These are phyloP conservation scores for Macrolepiota dolichaula DNA, from an alignment of 768 basidiomycete species.

Conservation along the genomic window DNA sequence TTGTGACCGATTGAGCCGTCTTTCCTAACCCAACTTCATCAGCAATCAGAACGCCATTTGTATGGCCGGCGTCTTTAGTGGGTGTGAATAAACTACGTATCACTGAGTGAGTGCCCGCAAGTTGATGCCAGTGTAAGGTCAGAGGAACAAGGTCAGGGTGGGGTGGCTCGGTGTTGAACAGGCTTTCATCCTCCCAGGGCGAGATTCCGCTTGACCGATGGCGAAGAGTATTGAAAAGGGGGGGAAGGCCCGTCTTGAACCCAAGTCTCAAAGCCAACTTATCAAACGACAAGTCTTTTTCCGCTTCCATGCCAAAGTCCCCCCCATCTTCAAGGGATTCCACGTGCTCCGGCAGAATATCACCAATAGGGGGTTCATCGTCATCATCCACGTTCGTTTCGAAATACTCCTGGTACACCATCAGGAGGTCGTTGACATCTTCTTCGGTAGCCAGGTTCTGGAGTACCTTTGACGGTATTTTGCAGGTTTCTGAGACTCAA, in stretches of 20 bases:
- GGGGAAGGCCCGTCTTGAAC: background rate
- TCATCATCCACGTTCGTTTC: background rate
- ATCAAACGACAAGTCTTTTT: background rate
- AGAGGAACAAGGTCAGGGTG: background rate
- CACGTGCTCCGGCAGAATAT: background rate
- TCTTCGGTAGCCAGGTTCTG: background rate
- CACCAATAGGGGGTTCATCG: background rate
- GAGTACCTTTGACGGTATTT: background rate
- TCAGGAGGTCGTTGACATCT: background rate
- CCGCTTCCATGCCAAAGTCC: background rate
- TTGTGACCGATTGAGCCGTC: constrained; percentile 18
- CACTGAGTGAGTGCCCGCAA: constrained; percentile 16
- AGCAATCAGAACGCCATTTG: constrained; percentile 15
- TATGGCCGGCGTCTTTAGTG: background rate
- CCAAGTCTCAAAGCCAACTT: background rate
- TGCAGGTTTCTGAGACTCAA: background rate
- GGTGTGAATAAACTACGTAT: constrained; percentile 12
- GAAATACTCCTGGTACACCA: background rate
- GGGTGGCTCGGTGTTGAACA: background rate
- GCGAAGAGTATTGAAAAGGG: background rate
- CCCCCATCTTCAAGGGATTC: background rate
- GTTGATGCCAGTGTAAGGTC: constrained; percentile 21
- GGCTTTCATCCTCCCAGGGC: background rate
- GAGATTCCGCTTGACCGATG: background rate
- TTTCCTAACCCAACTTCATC: constrained; percentile 30